Base-by-base conservation (phyloP, 2,329 filamentous ascomycete genomes). In the Cladosporium sp. region DNA sequence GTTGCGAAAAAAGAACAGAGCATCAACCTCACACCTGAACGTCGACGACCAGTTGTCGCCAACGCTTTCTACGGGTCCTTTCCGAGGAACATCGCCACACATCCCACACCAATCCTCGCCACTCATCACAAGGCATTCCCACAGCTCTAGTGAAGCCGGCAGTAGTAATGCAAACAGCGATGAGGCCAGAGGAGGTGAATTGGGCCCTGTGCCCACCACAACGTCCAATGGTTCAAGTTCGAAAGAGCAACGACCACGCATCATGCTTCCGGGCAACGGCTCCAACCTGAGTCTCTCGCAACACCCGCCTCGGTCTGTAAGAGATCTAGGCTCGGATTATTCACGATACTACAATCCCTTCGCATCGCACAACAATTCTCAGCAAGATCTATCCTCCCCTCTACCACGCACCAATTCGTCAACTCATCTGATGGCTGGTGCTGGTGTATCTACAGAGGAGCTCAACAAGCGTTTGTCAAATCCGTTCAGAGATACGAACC, bases 291-390 rank as follows among this genome's bases (percentile, higher is more conserved):
- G 60, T 50, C 53, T 66, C 30, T 53, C 53, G n/a, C 51, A 51
- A 25, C 52, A 54, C 12, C 64, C 64, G 11, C 66, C 66, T 15
- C 56, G 58, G 39, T 60, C 64, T 8, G 59, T 69, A n/a, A 58
- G 61, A 22, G 67, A 69, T 45, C 55, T 69, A 5, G 65, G 67
- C 8, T 57, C 62, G 4, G 66, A 67, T 52, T 69, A 67, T 53
- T 64, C 61, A 50, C 60, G 66, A 40, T 69, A 68, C 56, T 68
- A 60, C 56, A 68, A 68, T 43, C 67, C 67, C 27, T 68, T 69
- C 56, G 58, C 59, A 46, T 62, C 63, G 16, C 56, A 58, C 15
- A 63, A 62, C 41, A 64, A 61, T 33, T 67, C 67, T 7, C 58
- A 62, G 16, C 56, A 59, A 36, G 64, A 68, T 50, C 52, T 67